Base-by-base conservation (phyloP, 345 rosid genomes). In the Rhizophora apiculata region DNA sequence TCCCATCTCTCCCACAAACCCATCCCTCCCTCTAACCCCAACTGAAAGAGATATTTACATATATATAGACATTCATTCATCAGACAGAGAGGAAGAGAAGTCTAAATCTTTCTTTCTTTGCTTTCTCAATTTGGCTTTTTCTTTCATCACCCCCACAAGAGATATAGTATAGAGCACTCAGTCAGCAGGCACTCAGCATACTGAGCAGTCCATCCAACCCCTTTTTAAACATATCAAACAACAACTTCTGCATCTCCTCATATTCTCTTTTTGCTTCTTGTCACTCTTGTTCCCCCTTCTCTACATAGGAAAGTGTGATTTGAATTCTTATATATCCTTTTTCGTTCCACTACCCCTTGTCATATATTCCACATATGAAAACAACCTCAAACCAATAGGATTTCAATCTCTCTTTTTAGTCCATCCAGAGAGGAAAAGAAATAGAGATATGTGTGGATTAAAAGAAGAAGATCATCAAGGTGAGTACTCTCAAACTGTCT, bases 381-480 rank as follows among this genome's bases (percentile, higher is more conserved):
- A 63, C 67, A 34, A 27, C 72, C 48, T 62, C 61, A 56, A 60
- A 39, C 29, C 53, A 24, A 32, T 26, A 72, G 37, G 62, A 36
- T 24, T 71, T 74, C 71, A 60, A 39, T 58, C 49, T 63, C 26
- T 73, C 13, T 71, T 36, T 60, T 9, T 63, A n/a, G 65, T 15
- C 68, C 36, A 15, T 43, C 18, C 49, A 13, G 16, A 60, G 46
- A 68, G 57, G 74, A 55, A 58, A 43, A 72, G 81, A 56, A 21
- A 21, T 10, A 27, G 30, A 6, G 73, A 82, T 15, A 72, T 86
- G 89, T 82, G 91, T 56, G 87, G 84, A 62, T 73, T 86, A 79
- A 86, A 88, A 80, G 93, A 90, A 78, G 98, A 80, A 72, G 81
- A 83, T 67, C 85, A 83, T 62, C 85, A 81, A 69, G 87, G 82